phyloP scores from a whole-genome alignment of 306 rosid genomes.

The Sicyos baderoa region DNA sequence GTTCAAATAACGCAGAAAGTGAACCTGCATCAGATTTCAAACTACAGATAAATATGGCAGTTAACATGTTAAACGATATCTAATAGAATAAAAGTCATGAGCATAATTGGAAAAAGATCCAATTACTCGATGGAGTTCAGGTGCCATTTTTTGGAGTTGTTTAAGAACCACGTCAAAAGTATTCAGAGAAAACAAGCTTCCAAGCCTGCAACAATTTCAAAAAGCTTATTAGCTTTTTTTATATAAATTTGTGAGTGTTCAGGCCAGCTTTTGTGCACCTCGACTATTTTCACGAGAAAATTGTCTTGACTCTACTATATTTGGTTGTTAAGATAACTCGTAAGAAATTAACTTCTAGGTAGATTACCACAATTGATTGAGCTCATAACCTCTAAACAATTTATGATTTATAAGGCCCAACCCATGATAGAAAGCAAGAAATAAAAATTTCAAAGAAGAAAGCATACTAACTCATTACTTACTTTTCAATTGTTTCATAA shows the following conservation, averaged over 20 bases:
- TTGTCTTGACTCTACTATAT: no score
- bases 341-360: no score
- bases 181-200: conserved; percentile 59
- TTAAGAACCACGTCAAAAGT: conserved; percentile 56
- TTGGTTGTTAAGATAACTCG: no score
- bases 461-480: conserved; percentile 18
- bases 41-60: background rate
- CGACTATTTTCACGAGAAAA: no score
- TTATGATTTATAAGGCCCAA: no score
- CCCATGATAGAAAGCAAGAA: background rate
- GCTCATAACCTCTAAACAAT: no score
- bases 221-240: background rate
- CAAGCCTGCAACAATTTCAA: conserved; percentile 41
- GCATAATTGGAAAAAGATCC: conserved; percentile 9
- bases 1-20: conserved; percentile 77
- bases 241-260: no score
- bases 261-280: no score
- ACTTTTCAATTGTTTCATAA: conserved; percentile 66
- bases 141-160: conserved; percentile 85
- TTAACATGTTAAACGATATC: conserved; percentile 1
- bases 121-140: conserved; percentile 85
- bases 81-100: background rate
- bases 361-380: no score
- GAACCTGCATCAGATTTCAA: conserved; percentile 56
- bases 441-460: conserved; percentile 6